Evolutionary conservation across 2,329 filamentous ascomycete genomes (phyloP).

Genomic region (Chrysoporthe deuterocubensis): DNA sequence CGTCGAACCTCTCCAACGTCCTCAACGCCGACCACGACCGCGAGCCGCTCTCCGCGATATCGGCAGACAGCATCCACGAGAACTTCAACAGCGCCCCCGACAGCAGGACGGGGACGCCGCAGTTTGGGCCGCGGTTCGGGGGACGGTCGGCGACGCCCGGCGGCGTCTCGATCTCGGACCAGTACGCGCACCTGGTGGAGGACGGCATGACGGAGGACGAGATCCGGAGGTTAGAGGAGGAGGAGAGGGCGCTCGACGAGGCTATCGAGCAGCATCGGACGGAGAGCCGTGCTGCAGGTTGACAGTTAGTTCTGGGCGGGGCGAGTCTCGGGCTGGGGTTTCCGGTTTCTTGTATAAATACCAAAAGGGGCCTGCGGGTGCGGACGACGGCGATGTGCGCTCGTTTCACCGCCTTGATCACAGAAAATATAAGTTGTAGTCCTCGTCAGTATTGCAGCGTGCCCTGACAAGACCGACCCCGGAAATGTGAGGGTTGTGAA

Average conservation of each 20-base stretch:
- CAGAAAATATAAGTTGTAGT: background rate
- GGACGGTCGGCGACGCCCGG: constrained; percentile 35
- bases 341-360: background rate
- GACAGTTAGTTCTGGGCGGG: background rate
- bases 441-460: background rate
- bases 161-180: constrained; percentile 40
- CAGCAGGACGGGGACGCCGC: constrained; percentile 11
- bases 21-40: constrained; percentile 3
- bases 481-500: too few species aligned
- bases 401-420: background rate
- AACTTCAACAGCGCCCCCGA: background rate
- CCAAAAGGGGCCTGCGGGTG: background rate
- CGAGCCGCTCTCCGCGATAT: constrained; percentile 18
- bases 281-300: constrained; percentile 9
- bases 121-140: constrained; percentile 24
- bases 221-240: constrained; percentile 59
- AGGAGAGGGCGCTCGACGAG: constrained; percentile 60
- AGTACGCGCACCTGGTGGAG: constrained; percentile 58
- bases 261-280: constrained; percentile 54
- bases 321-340: background rate
- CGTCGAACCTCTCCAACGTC: constrained; percentile 14
- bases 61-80: constrained; percentile 13
- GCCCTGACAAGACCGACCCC: too few species aligned
- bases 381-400: background rate
- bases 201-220: constrained; percentile 65